These are phyloP conservation scores for Scopulariopsis brevicaulis DNA, from an alignment of 2,329 filamentous ascomycete genomes.

Conservation along the genomic window DNA sequence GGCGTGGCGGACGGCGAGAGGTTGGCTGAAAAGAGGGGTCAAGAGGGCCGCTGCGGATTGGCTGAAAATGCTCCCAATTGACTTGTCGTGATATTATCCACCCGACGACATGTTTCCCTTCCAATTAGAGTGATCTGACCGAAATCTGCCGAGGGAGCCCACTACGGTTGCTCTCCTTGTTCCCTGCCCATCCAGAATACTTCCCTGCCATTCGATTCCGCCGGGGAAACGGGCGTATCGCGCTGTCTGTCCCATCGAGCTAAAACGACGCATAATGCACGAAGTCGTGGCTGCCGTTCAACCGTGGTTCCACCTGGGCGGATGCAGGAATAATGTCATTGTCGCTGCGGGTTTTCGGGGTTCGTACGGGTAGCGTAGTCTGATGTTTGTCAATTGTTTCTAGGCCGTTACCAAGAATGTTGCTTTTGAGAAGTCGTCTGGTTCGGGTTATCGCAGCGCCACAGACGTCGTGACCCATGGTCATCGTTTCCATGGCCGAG, in stretches of 20 bases:
- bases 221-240: background rate
- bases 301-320: background rate
- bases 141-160: background rate
- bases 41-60: background rate
- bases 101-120: background rate
- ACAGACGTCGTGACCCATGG: too few relatives aligned
- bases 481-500: too few relatives aligned
- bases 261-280: background rate
- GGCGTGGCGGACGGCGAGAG: background rate
- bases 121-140: background rate
- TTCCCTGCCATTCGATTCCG: background rate
- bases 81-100: background rate
- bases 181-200: background rate
- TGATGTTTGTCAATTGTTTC: too few relatives aligned
- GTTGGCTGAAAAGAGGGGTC: background rate
- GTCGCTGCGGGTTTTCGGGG: background rate
- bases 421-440: too few relatives aligned
- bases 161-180: background rate
- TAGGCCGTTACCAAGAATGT: too few relatives aligned
- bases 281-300: slow-evolving; percentile 5
- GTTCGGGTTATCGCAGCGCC: too few relatives aligned
- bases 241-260: background rate
- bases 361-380: too few relatives aligned
- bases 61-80: background rate
- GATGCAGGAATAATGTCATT: background rate